Evolutionary conservation across 1,139 yeast genomes (phyloP), one percentile per base, ranked within the genome.

Genomic region (Zygosaccharomyces pseudobailii): DNA sequence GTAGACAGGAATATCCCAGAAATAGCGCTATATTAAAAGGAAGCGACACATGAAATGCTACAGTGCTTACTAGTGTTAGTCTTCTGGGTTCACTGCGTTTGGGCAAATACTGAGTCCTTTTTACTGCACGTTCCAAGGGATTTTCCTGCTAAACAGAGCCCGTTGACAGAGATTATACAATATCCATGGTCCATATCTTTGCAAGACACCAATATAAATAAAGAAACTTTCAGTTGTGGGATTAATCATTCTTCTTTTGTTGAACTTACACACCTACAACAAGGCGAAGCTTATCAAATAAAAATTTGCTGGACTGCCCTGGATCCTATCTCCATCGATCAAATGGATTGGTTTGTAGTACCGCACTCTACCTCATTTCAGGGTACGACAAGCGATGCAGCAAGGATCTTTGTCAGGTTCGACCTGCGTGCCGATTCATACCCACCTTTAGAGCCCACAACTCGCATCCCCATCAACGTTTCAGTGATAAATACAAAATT

Each of bases 231-330:
- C 31, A 24, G 42, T 23, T 9, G 41, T 2, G 31, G 36, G 19
- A 35, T 49, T 20, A 17, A 42, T 8, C 19, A n/a, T 9, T 37
- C 49, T n/a, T 35, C 43, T 6, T 48, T 43, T 30, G 31, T 56
- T 5, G 56, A 56, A 42, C 22, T 58, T 30, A 39, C 42, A 17
- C 48, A 48, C 22, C 36, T 57, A 23, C 45, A 47, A 19, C 33
- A 42, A 20, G 53, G 49, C n/a, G 59, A 58, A 23, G 43, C 50
- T n/a, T 58, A 57, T 40, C 51, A 48, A 37, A 50, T 57, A 8
- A 55, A 55, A 41, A 39, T 56, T 10, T 57, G 61, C 36, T 58
- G 62, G 62, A 54, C 58, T 4, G 61, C 59, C 7, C 32, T 50
- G 3, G 50, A 56, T 43, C 59, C 60, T 6, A 48, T 57, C 10